These are phyloP conservation scores for Ziziphus jujuba DNA, from an alignment of 306 rosid genomes.

Conservation along the genomic window DNA sequence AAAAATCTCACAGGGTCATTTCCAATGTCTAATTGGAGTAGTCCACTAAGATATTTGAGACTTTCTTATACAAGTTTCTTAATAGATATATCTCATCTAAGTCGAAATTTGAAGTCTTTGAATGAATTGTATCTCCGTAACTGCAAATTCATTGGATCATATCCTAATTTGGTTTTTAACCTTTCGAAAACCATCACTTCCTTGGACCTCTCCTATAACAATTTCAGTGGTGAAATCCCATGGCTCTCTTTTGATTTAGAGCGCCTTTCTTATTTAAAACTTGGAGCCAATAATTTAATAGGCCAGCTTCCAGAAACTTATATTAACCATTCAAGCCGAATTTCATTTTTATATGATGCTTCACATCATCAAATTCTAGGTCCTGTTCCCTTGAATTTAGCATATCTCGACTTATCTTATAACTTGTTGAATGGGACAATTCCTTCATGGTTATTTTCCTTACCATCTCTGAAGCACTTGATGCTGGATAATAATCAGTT, in stretches of 20 bases:
- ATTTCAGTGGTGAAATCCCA: conserved; percentile 2
- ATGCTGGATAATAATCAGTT: not conserved
- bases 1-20: not conserved
- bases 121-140: accelerated
- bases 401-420: accelerated
- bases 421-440: conserved; percentile 10
- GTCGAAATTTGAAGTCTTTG: not conserved
- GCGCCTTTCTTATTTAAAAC: not conserved
- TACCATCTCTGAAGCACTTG: not conserved
- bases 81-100: not conserved
- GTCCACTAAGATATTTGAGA: not conserved
- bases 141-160: not conserved
- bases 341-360: not conserved
- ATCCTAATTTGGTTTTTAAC: not conserved
- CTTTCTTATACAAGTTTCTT: not conserved
- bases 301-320: conserved; percentile 15
- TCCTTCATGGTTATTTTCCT: conserved; percentile 15
- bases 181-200: not conserved
- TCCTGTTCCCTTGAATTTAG: not conserved
- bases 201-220: not conserved
- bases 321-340: not conserved
- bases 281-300: not conserved
- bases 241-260: not conserved
- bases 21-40: not conserved
- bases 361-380: not conserved